These are phyloP conservation scores for Tilletia caries DNA, from an alignment of 1,284 basidiomycete species.

Conservation along the genomic window DNA sequence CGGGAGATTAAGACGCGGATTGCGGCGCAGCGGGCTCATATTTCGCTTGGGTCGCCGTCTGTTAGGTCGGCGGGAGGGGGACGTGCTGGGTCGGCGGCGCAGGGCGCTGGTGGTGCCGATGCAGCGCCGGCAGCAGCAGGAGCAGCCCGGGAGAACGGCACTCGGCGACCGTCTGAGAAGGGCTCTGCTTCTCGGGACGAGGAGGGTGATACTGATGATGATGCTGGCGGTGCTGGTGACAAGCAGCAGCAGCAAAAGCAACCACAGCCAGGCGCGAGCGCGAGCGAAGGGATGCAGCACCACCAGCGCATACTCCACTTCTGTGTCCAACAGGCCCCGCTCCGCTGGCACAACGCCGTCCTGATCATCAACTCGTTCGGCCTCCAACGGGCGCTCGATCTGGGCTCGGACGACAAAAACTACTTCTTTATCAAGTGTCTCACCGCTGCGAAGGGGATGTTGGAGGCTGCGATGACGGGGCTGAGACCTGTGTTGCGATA, in stretches of 20 bases:
- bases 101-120: neutral
- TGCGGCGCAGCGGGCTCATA: conserved; percentile 3
- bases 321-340: conserved; percentile 36
- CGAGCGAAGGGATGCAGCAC: conserved; percentile 37
- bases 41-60: neutral
- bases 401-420: conserved; percentile 45
- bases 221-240: neutral
- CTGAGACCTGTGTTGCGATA: conserved; percentile 65
- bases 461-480: conserved; percentile 34
- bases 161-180: no score
- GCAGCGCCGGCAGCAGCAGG: no score
- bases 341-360: conserved; percentile 48
- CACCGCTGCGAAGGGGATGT: conserved; percentile 46
- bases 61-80: neutral
- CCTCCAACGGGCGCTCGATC: conserved; percentile 82
- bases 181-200: no score
- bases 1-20: conserved; percentile 7
- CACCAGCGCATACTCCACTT: conserved; percentile 44
- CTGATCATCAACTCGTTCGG: conserved; percentile 80
- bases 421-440: conserved; percentile 49
- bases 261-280: neutral
- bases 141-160: neutral
- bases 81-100: neutral
- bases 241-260: neutral
- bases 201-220: no score